Percentiles rank a stretch among this genome's conserved stretches.
phyloP scores from a whole-genome alignment of 805 yeast genomes.

The Priceomyces melissophilus region DNA sequence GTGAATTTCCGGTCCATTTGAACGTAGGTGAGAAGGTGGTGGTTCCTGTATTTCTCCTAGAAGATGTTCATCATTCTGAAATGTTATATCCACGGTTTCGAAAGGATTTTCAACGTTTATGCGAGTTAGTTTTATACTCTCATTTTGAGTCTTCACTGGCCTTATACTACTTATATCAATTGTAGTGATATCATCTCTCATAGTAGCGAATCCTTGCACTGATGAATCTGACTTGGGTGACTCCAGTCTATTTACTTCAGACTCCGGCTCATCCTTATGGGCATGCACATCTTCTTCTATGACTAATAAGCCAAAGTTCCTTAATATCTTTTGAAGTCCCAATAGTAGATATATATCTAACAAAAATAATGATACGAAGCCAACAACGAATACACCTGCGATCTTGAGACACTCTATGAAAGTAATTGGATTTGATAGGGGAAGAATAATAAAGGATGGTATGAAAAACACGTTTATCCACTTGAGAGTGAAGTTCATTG shows the following conservation, averaged over 20 bases:
- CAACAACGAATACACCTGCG: slow-evolving; percentile 69
- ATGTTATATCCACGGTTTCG: slow-evolving; percentile 1
- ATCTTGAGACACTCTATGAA: slow-evolving; percentile 69
- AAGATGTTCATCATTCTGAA: neutral
- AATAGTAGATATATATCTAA: slow-evolving; percentile 40
- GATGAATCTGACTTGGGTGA: slow-evolving; percentile 7
- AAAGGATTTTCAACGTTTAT: slow-evolving; percentile 13
- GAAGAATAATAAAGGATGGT: slow-evolving; percentile 71
- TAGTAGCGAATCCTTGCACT: slow-evolving; percentile 17
- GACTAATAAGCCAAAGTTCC: slow-evolving; percentile 7
- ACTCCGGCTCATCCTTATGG: slow-evolving; percentile 9
- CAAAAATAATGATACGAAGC: slow-evolving; percentile 50
- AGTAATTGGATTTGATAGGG: slow-evolving; percentile 61
- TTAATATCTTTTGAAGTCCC: slow-evolving; percentile 18
- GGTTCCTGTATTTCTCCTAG: slow-evolving; percentile 10
- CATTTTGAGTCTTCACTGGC: slow-evolving; percentile 9
- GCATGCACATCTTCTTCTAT: slow-evolving; percentile 4
- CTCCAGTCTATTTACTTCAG: slow-evolving; percentile 15
- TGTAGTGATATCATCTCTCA: slow-evolving; percentile 38
- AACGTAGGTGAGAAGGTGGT: slow-evolving; percentile 12
- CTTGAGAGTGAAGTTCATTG: slow-evolving; percentile 63
- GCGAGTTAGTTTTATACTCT: no score
- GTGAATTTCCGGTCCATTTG: slow-evolving; percentile 7
- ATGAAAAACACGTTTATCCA: slow-evolving; percentile 81
- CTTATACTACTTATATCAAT: slow-evolving; percentile 25